phyloP scores from a whole-genome alignment of 179 eudicot species.

The Pouteria campechiana region DNA sequence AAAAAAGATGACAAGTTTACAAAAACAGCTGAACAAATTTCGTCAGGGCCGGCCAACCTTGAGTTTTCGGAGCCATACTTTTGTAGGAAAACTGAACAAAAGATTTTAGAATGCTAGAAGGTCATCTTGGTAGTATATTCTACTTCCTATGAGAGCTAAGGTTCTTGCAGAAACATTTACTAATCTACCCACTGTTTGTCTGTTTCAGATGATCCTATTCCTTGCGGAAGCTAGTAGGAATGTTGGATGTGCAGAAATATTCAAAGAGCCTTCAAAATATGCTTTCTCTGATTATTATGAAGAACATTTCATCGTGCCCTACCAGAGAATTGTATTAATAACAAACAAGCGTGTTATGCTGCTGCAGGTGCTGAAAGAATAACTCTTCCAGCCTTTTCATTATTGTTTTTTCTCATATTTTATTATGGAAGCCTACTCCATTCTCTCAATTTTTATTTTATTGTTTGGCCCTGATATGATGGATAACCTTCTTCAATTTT shows the following conservation, averaged over 20 bases:
- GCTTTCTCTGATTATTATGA: slow-evolving; percentile 94
- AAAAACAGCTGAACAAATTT: too few species aligned
- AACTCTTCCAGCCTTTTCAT: not conserved
- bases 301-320: slow-evolving; percentile 78
- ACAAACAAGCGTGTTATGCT: slow-evolving; percentile 80
- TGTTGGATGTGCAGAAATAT: slow-evolving; percentile 84
- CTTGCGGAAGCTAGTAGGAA: slow-evolving; percentile 94
- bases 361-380: slow-evolving; percentile 43
- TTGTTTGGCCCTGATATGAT: not conserved
- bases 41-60: too few species aligned
- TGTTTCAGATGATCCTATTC: slow-evolving; percentile 75
- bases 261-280: slow-evolving; percentile 95
- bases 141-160: too few species aligned
- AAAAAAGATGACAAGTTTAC: too few species aligned
- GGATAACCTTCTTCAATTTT: not conserved
- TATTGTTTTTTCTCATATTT: slow-evolving; percentile 1
- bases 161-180: too few species aligned
- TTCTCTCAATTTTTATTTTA: not conserved
- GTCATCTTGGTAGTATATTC: too few species aligned
- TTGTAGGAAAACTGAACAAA: too few species aligned
- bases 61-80: too few species aligned
- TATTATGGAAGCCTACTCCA: not conserved
- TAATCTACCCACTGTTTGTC: too few species aligned
- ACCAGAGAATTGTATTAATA: slow-evolving; percentile 59
- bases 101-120: too few species aligned